phyloP scores from a whole-genome alignment of 1,284 basidiomycete genomes.

The Melampsora larici-populina region DNA sequence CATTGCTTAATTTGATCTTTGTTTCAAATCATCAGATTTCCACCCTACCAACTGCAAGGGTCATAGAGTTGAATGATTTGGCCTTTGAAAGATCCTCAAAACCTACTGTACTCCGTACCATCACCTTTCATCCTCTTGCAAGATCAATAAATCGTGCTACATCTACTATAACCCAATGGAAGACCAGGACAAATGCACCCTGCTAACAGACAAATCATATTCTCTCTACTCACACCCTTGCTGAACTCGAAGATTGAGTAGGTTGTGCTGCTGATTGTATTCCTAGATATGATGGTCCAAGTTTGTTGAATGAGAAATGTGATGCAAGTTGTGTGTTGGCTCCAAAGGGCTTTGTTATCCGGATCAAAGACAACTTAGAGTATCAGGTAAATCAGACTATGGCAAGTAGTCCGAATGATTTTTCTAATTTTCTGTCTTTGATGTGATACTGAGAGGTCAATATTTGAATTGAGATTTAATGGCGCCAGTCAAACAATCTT shows the following conservation, averaged over 20 bases:
- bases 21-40: background rate
- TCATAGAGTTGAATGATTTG: background rate
- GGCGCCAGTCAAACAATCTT: background rate
- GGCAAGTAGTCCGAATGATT: background rate
- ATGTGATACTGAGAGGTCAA: no score
- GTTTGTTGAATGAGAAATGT: constrained; percentile 13
- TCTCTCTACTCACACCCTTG: constrained; percentile 67
- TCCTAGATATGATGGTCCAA: constrained; percentile 53
- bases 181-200: constrained; percentile 16
- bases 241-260: constrained; percentile 63
- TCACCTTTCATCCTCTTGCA: constrained; percentile 20
- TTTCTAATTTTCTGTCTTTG: background rate
- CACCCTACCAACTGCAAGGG: background rate
- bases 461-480: background rate
- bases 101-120: constrained; percentile 9
- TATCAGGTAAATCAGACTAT: constrained; percentile 21
- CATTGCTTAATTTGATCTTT: background rate
- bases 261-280: constrained; percentile 65
- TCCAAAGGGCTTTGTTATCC: constrained; percentile 22
- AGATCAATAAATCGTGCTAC: background rate
- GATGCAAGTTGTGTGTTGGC: constrained; percentile 19
- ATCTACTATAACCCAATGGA: background rate
- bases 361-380: background rate
- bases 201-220: constrained; percentile 49
- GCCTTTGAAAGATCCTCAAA: background rate